A percentile compares a stretch with the other conserved stretches of the same genome.
phyloP scores from a whole-genome alignment of 176 grass and related monocot species.

The Juncus inflexus region DNA sequence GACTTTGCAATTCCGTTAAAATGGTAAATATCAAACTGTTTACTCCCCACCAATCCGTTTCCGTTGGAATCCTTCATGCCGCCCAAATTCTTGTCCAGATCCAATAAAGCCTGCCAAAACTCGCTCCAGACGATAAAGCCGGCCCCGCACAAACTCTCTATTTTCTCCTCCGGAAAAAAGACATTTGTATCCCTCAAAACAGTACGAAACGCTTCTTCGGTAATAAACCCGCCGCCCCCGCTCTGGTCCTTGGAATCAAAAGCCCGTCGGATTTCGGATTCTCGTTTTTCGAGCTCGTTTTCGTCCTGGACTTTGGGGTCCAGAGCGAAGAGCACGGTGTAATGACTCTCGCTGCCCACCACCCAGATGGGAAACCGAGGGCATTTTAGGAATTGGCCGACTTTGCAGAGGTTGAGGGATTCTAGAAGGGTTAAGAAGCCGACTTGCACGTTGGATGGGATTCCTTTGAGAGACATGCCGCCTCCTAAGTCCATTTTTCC shows the following conservation, averaged over 20 bases:
- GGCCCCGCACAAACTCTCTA: conserved; percentile 61
- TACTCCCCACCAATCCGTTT: conserved; percentile 89
- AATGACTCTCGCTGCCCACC: conserved; percentile 95
- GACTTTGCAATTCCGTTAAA: conserved; percentile 99
- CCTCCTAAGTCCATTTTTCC: conserved; percentile 96
- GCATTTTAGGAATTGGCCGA: conserved; percentile 82
- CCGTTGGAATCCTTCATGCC: conserved; percentile 92
- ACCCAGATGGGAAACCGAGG: conserved; percentile 99
- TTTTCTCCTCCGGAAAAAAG: conserved; percentile 63
- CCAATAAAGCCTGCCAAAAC: conserved; percentile 84
- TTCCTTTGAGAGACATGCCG: conserved; percentile 92
- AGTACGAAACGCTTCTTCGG: conserved; percentile 63
- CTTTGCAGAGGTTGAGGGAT: conserved; percentile 95
- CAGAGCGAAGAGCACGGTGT: conserved; percentile 89
- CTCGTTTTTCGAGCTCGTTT: conserved; percentile 86
- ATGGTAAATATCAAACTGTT: conserved; percentile 91
- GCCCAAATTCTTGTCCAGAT: conserved; percentile 76
- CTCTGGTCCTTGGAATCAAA: conserved; percentile 94
- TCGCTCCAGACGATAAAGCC: conserved; percentile 99
- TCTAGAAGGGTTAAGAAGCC: conserved; percentile 95
- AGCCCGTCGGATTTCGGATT: conserved; percentile 75
- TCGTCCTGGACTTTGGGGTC: conserved; percentile 83
- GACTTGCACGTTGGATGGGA: conserved; percentile 71
- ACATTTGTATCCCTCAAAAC: conserved; percentile 72
- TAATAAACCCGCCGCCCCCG: conserved; percentile 92